These are phyloP conservation scores for Sugiyamaella neomexicana DNA, from an alignment of 1,139 yeast species.

Conservation along the genomic window DNA sequence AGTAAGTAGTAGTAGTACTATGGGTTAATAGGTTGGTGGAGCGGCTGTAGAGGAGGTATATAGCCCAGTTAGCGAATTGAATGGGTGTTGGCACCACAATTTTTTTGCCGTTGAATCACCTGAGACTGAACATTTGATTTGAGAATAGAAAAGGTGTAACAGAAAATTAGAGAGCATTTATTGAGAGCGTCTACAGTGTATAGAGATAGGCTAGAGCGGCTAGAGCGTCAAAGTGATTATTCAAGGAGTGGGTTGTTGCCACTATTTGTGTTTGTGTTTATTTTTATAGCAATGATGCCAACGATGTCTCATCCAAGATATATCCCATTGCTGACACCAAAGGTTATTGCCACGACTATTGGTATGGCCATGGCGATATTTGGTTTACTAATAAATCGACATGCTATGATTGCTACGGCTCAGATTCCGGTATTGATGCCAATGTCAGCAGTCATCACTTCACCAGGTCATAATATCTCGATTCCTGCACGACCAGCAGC, in stretches of 20 bases:
- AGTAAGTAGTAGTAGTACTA: too few species aligned
- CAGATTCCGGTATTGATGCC: constrained; percentile 34
- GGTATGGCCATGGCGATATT: constrained; percentile 13
- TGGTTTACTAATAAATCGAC: constrained; percentile 7
- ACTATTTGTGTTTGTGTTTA: too few species aligned
- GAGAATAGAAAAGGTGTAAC: too few species aligned
- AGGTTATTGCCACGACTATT: constrained; percentile 6
- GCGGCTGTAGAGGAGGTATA: too few species aligned
- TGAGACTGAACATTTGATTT: too few species aligned
- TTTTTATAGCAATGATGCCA: background rate
- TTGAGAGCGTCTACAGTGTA: too few species aligned
- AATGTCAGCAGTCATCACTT: constrained; percentile 32
- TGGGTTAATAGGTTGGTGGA: too few species aligned
- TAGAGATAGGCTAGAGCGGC: background rate
- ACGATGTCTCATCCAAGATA: constrained; percentile 1
- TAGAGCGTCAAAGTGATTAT: background rate
- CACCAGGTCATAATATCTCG: constrained; percentile 33
- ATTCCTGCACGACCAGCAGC: constrained; percentile 41
- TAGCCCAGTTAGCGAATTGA: too few species aligned
- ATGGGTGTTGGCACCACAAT: too few species aligned
- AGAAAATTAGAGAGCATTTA: too few species aligned
- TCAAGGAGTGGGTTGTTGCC: too few species aligned
- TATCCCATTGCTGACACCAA: constrained; percentile 2
- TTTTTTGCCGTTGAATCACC: too few species aligned
- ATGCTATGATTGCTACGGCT: constrained; percentile 7